A percentile compares a stretch with the other conserved stretches of the same genome.
Conservation (phyloP, 371 early-diverging fungal species). For the Mucor piriformis region DNA sequence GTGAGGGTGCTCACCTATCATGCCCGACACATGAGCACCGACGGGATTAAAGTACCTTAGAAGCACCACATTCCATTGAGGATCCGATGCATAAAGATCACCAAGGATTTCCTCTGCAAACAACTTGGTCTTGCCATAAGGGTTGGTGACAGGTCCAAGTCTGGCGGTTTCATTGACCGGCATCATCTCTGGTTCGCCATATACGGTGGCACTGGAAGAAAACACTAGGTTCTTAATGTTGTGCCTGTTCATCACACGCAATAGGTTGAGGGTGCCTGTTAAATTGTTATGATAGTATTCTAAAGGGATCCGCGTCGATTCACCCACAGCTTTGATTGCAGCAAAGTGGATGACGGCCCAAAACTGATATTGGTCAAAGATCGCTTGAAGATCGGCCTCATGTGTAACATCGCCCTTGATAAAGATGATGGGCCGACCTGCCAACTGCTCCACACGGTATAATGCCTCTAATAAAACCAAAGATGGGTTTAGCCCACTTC, state of each 20-base stretch:
- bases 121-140: constrained; percentile 88
- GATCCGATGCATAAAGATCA: constrained; percentile 65
- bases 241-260: constrained; percentile 68
- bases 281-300: constrained; percentile 89
- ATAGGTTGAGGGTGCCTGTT: constrained; percentile 75
- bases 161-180: constrained; percentile 68
- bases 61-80: constrained; percentile 67
- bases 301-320: constrained; percentile 82
- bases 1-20: constrained; percentile 87
- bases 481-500: no score
- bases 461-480: constrained; percentile 48
- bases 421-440: constrained; percentile 46
- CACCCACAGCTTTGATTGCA: constrained; percentile 88
- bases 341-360: constrained; percentile 90
- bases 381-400: constrained; percentile 51
- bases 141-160: constrained; percentile 72
- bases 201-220: constrained; percentile 86
- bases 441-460: constrained; percentile 45
- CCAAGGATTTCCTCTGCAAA: constrained; percentile 80
- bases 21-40: constrained; percentile 84
- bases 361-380: constrained; percentile 71
- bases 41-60: constrained; percentile 89
- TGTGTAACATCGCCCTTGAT: constrained; percentile 48
- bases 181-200: constrained; percentile 63
- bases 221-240: constrained; percentile 79